Evolutionary conservation across 1,284 basidiomycete species (phyloP), one percentile per base, ranked within the genome.

Genomic region (Cystobasidiaceae sp.): DNA sequence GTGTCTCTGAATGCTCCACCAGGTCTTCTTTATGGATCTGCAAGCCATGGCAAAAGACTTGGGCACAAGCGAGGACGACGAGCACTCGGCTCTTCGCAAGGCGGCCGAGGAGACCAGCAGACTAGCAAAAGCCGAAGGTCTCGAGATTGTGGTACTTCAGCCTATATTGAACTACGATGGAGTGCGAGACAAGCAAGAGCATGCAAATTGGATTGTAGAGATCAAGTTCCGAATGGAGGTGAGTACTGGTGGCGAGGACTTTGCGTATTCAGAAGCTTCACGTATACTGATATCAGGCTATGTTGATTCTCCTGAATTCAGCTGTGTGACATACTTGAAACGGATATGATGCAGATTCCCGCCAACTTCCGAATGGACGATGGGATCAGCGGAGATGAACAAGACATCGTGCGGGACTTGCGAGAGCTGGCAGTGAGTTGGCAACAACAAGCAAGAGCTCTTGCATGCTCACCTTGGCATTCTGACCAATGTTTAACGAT

Each of bases 161-260:
- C 67, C 67, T 1, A 41, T 68, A 1, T 41, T 63, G 23, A 68
- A 68, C 33, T 68, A 66, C 43, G 67, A 68, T 25, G 67, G 67
- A 5, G 62, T 62, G 23, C 27, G 30, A 7, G 65, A 67, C 37
- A 32, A 44, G 19, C 32, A 41, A 23, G 67, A 68, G 50, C 67
- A 65, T 46, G 44, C 19, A 1, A 45, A 43, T 21, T 17, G 67
- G 9, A 5, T 65, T 1, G 67, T 60, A 4, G 62, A 68, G 15
- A 57, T 56, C 46, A 45, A n/a, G 7, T 68, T 65, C 39, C 32
- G 67, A 17, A 45, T 68, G 39, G 62, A 68, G 61, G 67, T 68
- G 55, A 27, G 52, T 9, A 1, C 3, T 7, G 8, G n/a, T n/a
- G n/a, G n/a, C n/a, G n/a, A n/a, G n/a, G n/a, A 5, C 25, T 17